Percentiles rank a stretch among this genome's conserved stretches.
Conservation (phyloP, 2,329 filamentous ascomycete genomes). For the Metarhizium rileyi region DNA sequence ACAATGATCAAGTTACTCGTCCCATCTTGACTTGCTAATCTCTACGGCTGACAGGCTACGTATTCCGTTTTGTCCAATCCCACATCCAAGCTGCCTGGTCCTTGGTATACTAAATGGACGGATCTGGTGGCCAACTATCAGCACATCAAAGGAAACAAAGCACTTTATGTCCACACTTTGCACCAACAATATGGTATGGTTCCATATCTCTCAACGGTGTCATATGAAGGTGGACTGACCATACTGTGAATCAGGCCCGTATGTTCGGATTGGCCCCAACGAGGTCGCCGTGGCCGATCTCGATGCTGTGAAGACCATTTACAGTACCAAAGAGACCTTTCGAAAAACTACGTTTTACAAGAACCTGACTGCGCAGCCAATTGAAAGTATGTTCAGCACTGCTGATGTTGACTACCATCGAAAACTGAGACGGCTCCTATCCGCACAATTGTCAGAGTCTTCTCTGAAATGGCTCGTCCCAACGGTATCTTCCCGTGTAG, state of each 20-base stretch:
- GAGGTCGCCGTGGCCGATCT: constrained; percentile 15
- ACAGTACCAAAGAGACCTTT: constrained; percentile 17
- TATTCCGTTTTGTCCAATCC: constrained; percentile 3
- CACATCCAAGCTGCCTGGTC: constrained; percentile 13
- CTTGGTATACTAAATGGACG: constrained; percentile 17
- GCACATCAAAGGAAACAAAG: constrained; percentile 9
- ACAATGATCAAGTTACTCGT: neutral
- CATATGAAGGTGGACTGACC: neutral
- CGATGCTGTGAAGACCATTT: constrained; percentile 20
- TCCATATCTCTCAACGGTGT: neutral
- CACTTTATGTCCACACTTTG: constrained; percentile 13
- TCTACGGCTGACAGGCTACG: neutral
- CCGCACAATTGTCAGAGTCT: constrained; percentile 27
- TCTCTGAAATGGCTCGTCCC: constrained; percentile 22
- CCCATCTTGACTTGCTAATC: neutral
- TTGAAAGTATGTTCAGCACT: constrained; percentile 27
- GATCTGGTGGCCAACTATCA: constrained; percentile 10
- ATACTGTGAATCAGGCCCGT: constrained; percentile 9
- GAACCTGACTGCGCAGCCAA: constrained; percentile 9
- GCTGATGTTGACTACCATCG: constrained; percentile 28
- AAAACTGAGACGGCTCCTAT: constrained; percentile 30
- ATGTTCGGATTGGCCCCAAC: constrained; percentile 17
- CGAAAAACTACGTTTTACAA: constrained; percentile 16
- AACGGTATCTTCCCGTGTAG: constrained; percentile 25
- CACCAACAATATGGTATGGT: constrained; percentile 15